phyloP scores from a whole-genome alignment of 495 filamentous ascomycete species.

The Neurospora sp. region DNA sequence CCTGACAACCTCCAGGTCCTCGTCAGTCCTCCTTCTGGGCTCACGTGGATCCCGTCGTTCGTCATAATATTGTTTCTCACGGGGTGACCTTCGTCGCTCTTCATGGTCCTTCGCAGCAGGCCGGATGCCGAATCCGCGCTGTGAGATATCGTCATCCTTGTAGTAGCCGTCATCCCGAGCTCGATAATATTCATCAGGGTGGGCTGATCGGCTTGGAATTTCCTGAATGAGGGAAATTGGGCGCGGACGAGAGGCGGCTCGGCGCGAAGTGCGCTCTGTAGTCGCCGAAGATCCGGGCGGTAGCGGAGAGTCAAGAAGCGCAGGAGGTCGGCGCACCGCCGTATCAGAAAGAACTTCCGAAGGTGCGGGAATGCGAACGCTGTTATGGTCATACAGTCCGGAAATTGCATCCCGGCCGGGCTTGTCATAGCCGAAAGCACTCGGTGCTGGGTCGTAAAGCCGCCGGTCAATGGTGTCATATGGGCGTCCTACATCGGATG shows the following conservation, averaged over 20 bases:
- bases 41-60: constrained; percentile 23
- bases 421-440: constrained; percentile 54
- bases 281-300: neutral
- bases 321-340: constrained; percentile 18
- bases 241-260: constrained; percentile 20
- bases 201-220: constrained; percentile 19
- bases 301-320: constrained; percentile 18
- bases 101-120: constrained; percentile 24
- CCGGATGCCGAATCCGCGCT: constrained; percentile 38
- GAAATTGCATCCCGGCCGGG: constrained; percentile 30
- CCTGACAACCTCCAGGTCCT: constrained; percentile 20
- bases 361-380: constrained; percentile 34
- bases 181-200: constrained; percentile 34
- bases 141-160: constrained; percentile 26
- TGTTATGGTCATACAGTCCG: constrained; percentile 35
- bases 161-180: constrained; percentile 24
- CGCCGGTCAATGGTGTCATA: constrained; percentile 23
- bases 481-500: constrained; percentile 44
- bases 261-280: constrained; percentile 7
- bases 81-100: constrained; percentile 15
- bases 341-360: constrained; percentile 26
- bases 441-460: constrained; percentile 49
- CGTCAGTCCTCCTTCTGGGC: constrained; percentile 27
- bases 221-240: constrained; percentile 42
- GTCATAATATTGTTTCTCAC: constrained; percentile 22